Base-by-base conservation (phyloP, 2,329 filamentous ascomycete species). In the Aureobasidium sp. region DNA sequence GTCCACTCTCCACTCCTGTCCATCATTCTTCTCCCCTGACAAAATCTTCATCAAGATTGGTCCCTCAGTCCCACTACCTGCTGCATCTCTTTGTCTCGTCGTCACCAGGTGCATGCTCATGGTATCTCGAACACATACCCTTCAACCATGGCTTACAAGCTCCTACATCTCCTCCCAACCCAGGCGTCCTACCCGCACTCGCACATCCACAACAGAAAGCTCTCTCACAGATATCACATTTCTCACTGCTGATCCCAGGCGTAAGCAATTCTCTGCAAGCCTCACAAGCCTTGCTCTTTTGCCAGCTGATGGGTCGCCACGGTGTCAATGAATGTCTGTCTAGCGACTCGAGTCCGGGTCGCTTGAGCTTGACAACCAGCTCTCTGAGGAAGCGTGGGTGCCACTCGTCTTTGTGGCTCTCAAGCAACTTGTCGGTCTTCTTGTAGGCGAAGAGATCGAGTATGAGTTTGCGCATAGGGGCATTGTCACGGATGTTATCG, bases 401-500 rank as follows among this genome's bases (percentile, higher is more conserved):
- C 78, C 78, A 81, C 27, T 73, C 69, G 63, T 80, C 78, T 59
- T 70, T 70, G 65, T 81, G 78, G 25, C 69, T 73, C 45, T 75
- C 74, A 16, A 81, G 70, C 16, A 81, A 65, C 25, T 76, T 74
- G 65, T 80, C 78, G 36, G 78, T 81, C 64, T 80, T 80, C 68
- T 81, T 81, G 72, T 79, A 81, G 1, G 77, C 76, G 67, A 81
- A 81, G 10, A 81, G 72, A 63, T 81, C 78, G 36, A 80, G 69
- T 14, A 81, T 71, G 1, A 81, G 70, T 6, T 68, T 66, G 13
- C 76, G 67, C 25, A 81, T 61, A 5, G 74, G 73, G 9, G 75
- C 69, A 3, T 65, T 70, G 39, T 75, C 73, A 47, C 72, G 70
- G 49, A 80, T 75, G 1, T 66, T 66, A 41, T 77, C 75, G 70